phyloP scores from a whole-genome alignment of 2,329 filamentous ascomycete species.

The Colletotrichum eleusines region DNA sequence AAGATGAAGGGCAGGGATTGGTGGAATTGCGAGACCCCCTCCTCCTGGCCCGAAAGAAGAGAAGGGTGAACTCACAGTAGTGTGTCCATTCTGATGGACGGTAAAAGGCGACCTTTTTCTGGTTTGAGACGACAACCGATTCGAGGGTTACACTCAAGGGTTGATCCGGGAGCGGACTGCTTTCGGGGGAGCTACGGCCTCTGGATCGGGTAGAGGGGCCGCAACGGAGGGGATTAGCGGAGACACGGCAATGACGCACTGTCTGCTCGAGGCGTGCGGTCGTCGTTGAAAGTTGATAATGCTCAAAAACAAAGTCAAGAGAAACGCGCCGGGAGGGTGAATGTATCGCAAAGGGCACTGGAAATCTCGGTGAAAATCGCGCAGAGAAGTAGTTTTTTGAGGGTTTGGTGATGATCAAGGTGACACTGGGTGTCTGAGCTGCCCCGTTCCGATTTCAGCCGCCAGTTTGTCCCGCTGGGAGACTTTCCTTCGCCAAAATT shows the following conservation, averaged over 20 bases:
- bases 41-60: constrained; percentile 4
- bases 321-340: not conserved
- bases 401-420: constrained; percentile 24
- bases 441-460: constrained; percentile 41
- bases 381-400: constrained; percentile 20
- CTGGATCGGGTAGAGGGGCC: constrained; percentile 36
- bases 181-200: constrained; percentile 37
- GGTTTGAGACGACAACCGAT: not conserved
- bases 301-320: not conserved
- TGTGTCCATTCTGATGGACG: constrained; percentile 46
- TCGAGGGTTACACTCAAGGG: constrained; percentile 2
- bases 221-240: constrained; percentile 39
- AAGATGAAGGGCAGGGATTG: constrained; percentile 1
- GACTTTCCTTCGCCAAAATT: constrained; percentile 26
- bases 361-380: constrained; percentile 24
- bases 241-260: constrained; percentile 37
- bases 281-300: not conserved
- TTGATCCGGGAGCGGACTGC: constrained; percentile 20
- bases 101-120: not conserved
- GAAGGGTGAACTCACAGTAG: constrained; percentile 46
- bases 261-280: constrained; percentile 7
- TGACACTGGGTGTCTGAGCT: constrained; percentile 32
- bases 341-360: not conserved
- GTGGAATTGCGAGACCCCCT: constrained; percentile 3
- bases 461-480: constrained; percentile 16